Evolutionary conservation across 441 rosid species (phyloP).

Genomic region (Bocquillonia castaneifolia): DNA sequence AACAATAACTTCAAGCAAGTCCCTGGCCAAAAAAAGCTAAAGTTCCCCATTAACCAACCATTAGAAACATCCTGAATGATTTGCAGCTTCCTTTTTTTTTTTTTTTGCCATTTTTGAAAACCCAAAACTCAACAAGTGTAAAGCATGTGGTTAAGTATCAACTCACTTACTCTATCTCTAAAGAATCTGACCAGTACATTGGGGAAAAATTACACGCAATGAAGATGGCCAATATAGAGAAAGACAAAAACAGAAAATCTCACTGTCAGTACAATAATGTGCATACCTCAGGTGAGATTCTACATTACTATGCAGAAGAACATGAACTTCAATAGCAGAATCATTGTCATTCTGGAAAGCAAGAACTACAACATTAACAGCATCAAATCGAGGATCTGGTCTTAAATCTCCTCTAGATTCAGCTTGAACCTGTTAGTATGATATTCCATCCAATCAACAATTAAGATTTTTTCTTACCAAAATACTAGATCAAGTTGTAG

Average conservation of each 20-base stretch:
- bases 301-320: constrained; percentile 49
- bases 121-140: background rate
- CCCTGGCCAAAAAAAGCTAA: too few species aligned
- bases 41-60: constrained; percentile 12
- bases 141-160: background rate
- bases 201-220: constrained; percentile 7
- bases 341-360: constrained; percentile 67
- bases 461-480: constrained; percentile 12
- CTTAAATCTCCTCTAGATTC: constrained; percentile 83
- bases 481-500: background rate
- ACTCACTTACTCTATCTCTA: background rate
- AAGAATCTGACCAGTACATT: background rate
- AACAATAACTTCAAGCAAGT: too few species aligned
- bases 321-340: constrained; percentile 40
- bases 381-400: constrained; percentile 88
- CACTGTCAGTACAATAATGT: background rate
- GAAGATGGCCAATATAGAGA: background rate
- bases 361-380: constrained; percentile 61
- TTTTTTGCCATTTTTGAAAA: background rate
- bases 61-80: background rate
- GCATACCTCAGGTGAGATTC: constrained; percentile 51
- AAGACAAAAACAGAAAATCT: constrained; percentile 11
- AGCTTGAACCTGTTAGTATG: constrained; percentile 63
- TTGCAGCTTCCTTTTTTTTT: background rate
- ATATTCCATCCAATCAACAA: constrained; percentile 16